phyloP scores from a whole-genome alignment of 2,329 filamentous ascomycete species.

The Endothia cerciana region DNA sequence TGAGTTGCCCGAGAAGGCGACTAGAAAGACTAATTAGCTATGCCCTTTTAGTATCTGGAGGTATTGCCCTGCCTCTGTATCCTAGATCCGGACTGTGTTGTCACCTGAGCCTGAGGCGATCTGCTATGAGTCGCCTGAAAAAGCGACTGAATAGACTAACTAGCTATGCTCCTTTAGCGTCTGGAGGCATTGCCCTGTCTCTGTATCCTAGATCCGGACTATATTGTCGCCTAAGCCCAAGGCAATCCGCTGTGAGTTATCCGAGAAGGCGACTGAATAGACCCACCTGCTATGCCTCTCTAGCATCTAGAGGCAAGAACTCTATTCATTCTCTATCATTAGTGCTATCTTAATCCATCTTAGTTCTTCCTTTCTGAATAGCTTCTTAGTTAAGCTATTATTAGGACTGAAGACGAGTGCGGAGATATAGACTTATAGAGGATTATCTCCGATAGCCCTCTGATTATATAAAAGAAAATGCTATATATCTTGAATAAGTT shows the following conservation, averaged over 20 bases:
- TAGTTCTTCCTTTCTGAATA: conserved; percentile 24
- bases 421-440: conserved; percentile 30
- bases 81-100: neutral
- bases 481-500: conserved; percentile 36
- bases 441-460: conserved; percentile 28
- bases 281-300: conserved; percentile 9
- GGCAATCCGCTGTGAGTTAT: conserved; percentile 11
- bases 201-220: conserved; percentile 6
- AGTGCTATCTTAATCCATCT: conserved; percentile 24
- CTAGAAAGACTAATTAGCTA: neutral
- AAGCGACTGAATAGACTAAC: neutral
- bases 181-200: conserved; percentile 21
- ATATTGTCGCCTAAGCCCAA: neutral
- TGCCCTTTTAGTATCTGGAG: conserved; percentile 27
- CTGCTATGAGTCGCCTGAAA: conserved; percentile 18
- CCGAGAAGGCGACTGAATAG: conserved; percentile 9
- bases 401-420: conserved; percentile 30
- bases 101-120: neutral
- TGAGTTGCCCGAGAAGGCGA: conserved; percentile 19
- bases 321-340: conserved; percentile 1
- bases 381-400: conserved; percentile 18
- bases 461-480: conserved; percentile 37
- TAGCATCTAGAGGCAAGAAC: conserved; percentile 7
- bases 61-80: conserved; percentile 1
- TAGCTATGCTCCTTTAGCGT: conserved; percentile 21